Evolutionary conservation across 768 basidiomycete genomes (phyloP).

Genomic region (Hysterangium stoloniferum): DNA sequence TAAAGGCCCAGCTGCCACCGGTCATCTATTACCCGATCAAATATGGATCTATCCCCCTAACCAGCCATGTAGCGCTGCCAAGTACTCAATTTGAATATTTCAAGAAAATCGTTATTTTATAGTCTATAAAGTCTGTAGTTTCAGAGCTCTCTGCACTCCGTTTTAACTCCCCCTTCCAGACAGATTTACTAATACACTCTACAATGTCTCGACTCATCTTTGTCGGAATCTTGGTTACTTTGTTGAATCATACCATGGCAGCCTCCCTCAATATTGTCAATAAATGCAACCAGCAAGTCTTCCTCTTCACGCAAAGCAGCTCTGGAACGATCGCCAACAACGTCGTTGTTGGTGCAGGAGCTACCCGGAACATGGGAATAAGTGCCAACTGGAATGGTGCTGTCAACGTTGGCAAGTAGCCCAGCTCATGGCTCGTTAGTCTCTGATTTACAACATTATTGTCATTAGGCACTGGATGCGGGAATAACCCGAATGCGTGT

Average conservation of each 20-base stretch:
- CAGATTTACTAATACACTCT: too few relatives aligned
- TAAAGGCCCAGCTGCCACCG: too few relatives aligned
- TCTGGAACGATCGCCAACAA: conserved; percentile 22
- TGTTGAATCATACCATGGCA: conserved; percentile 19
- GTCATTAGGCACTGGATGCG: conserved; percentile 1
- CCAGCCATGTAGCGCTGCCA: too few relatives aligned
- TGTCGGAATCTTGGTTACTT: conserved; percentile 13
- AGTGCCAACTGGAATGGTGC: conserved; percentile 6
- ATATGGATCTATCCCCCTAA: too few relatives aligned
- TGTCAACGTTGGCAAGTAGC: conserved; percentile 5
- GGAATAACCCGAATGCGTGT: not conserved
- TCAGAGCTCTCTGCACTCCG: too few relatives aligned
- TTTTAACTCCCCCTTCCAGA: too few relatives aligned
- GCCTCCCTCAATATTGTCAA: conserved; percentile 25
- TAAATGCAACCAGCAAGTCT: conserved; percentile 20
- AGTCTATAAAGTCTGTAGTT: too few relatives aligned
- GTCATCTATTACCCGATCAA: too few relatives aligned
- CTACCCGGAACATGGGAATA: conserved; percentile 17
- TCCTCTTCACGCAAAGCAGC: conserved; percentile 25
- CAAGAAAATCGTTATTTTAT: too few relatives aligned
- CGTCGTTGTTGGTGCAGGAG: conserved; percentile 19
- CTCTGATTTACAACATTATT: not conserved
- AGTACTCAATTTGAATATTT: too few relatives aligned
- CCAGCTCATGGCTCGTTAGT: not conserved
- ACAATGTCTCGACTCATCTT: conserved; percentile 20